Evolutionary conservation across 2,329 filamentous ascomycete species (phyloP), one percentile per base, ranked within the genome.

Genomic region (Exophiala viscosa): DNA sequence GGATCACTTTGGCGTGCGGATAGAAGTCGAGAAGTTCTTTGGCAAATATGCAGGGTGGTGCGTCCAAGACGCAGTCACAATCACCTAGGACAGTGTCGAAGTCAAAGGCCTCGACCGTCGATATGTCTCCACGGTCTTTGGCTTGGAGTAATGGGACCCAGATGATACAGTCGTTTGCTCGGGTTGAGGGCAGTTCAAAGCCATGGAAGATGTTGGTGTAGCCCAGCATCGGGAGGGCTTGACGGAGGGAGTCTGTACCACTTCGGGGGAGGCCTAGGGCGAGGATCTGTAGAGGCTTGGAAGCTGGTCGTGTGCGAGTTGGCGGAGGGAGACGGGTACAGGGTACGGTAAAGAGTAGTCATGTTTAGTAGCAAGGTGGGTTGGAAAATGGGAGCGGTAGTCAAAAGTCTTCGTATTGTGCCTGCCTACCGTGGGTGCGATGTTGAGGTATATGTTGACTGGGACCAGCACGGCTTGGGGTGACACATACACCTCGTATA

Each of bases 21-120:
- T 55, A 55, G 3, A 49, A 51, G 17, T 41, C 52, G 15, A 55
- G 23, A n/a, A 45, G 6, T 31, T 52, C 48, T 20, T 47, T 32
- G 3, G 44, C 36, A 28, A 55, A 52, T 23, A 39, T 20, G n/a
- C 20, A 31, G 13, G 28, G 38, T 4, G 52, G 48, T 34, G 34
- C 18, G 34, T 45, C 52, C 31, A 47, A 35, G 6, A 52, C 44
- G 20, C 34, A 46, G 45, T 40, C 43, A 35, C 51, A 52, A 13
- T 51, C 17, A 10, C 15, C 38, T 13, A 51, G 33, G 13, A 55
- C 14, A 6, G 33, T 42, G n/a, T 52, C 48, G 15, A 23, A 46
- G 40, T 50, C 51, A 23, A 23, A 28, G 9, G 7, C 32, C 6
- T 23, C 17, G 3, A n/a, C 32, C 1, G 42, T 13, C 9, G 15